Base-by-base conservation (phyloP, 2,329 filamentous ascomycete genomes). In the Aspergillus ochraceoroseus region DNA sequence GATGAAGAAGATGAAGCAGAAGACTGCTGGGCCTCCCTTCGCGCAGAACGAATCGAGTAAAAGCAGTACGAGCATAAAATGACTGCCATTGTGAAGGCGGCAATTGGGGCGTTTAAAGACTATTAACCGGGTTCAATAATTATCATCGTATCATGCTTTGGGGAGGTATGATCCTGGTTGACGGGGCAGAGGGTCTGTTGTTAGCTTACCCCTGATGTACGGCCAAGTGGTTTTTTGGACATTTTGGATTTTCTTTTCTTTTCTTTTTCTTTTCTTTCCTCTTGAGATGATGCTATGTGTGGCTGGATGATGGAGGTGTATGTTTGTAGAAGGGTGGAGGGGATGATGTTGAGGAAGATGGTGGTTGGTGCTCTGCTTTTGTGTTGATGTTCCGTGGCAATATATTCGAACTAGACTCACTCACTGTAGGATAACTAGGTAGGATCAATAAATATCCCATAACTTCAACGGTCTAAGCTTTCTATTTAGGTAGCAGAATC, bases 31-130 rank as follows among this genome's bases (percentile, higher is more conserved):
- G 80, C 80, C 48, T 84, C 83, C 32, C 75, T 69, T 52, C 83
- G 82, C 2, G 82, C 82, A 15, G 79, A 76, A 45, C 74, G 70
- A 47, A 85, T 85, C 15, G 76, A 80, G 6, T 75, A 81, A 35
- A 81, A 67, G 18, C 79, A 71, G 62, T 85, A 85, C 27, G 65
- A 62, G 59, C 76, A 77, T 20, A 80, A 70, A 14, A 82, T 56
- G 33, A 73, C 61, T 11, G 77, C 78, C 77, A 82, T 80, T 9
- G 74, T 75, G 48, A 79, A 68, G 17, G 77, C 77, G n/a, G 76
- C 77, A n/a, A 79, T 67, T 4, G 79, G 78, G 2, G 76, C 77
- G 44, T 76, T 72, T 25, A 79, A 54, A 3, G 72, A 76, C 71
- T 76, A 29, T 33, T 18, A 18, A 36, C 23, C 4, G n/a, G n/a